A percentile compares a stretch with the other conserved stretches of the same genome.
Conservation (phyloP, 768 basidiomycete species). For the Leccinum uliginosum region DNA sequence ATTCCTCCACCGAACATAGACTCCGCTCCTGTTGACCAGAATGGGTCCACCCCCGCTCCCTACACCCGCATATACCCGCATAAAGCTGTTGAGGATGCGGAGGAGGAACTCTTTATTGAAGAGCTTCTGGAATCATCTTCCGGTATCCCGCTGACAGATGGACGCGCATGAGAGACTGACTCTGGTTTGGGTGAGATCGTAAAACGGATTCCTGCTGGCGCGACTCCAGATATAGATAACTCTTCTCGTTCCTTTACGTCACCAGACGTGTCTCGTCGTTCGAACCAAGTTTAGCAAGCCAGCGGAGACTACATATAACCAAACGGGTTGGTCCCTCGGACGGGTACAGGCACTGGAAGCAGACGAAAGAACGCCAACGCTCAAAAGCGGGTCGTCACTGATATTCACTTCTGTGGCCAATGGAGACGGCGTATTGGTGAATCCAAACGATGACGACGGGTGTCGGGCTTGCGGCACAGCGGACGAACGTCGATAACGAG, state of each 20-base stretch:
- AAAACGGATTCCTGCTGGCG: constrained; percentile 21
- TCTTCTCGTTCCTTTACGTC: background rate
- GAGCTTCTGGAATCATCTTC: constrained; percentile 23
- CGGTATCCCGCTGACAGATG: constrained; percentile 19
- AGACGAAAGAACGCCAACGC: constrained; percentile 4
- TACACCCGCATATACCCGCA: constrained; percentile 2
- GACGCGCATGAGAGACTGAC: constrained; percentile 31
- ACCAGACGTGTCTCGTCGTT: background rate
- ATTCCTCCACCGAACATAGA: background rate
- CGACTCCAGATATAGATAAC: background rate
- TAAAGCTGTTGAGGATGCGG: background rate
- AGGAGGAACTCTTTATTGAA: constrained; percentile 26
- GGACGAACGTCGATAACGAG: background rate
- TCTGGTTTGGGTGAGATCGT: constrained; percentile 27
- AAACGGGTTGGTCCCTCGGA: background rate
- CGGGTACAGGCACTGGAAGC: constrained; percentile 2
- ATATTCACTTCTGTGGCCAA: constrained; percentile 23
- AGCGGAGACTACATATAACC: background rate
- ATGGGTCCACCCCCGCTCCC: constrained; percentile 15
- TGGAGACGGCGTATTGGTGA: background rate
- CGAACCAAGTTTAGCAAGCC: background rate
- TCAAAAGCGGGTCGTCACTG: constrained; percentile 22
- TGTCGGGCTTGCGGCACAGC: background rate
- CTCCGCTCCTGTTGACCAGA: background rate
- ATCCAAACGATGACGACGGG: background rate